Conservation (phyloP, 2,329 filamentous ascomycete species). For the Ascochyta rabiei region DNA sequence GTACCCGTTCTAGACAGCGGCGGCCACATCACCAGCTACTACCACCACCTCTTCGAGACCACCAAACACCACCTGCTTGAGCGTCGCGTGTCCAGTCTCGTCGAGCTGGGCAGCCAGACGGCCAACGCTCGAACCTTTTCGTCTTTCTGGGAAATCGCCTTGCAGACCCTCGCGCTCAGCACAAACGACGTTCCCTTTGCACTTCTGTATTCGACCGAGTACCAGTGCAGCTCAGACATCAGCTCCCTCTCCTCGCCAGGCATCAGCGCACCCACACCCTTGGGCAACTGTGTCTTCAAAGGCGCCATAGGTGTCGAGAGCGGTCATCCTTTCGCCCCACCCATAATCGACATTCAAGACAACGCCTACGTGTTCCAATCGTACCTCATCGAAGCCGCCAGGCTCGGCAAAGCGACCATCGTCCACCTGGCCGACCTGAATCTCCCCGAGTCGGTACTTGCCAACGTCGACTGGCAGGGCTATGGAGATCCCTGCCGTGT, state of each 20-base stretch:
- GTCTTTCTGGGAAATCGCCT: slow-evolving; percentile 72
- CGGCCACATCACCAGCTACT: slow-evolving; percentile 72
- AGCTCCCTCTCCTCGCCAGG: slow-evolving; percentile 25
- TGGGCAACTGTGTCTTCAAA: slow-evolving; percentile 29
- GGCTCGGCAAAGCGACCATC: slow-evolving; percentile 34
- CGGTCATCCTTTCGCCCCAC: slow-evolving; percentile 35
- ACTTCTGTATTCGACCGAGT: slow-evolving; percentile 32
- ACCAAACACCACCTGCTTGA: slow-evolving; percentile 57
- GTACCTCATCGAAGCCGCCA: slow-evolving; percentile 34
- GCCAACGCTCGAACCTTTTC: slow-evolving; percentile 70
- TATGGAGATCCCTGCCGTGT: slow-evolving; percentile 45
- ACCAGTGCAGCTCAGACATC: slow-evolving; percentile 18
- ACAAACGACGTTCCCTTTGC: slow-evolving; percentile 54
- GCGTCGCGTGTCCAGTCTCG: slow-evolving; percentile 53
- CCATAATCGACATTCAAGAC: slow-evolving; percentile 29
- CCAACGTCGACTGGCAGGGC: slow-evolving; percentile 40
- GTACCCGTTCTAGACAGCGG: slow-evolving; percentile 73
- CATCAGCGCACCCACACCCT: slow-evolving; percentile 2
- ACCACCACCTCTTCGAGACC: slow-evolving; percentile 79
- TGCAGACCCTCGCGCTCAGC: slow-evolving; percentile 71
- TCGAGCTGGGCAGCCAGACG: slow-evolving; percentile 73
- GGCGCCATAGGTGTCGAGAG: slow-evolving; percentile 32
- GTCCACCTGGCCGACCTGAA: slow-evolving; percentile 39
- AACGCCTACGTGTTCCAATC: slow-evolving; percentile 29
- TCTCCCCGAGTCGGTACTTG: slow-evolving; percentile 31